Evolutionary conservation across 768 basidiomycete species (phyloP), one percentile per base, ranked within the genome.

Genomic region (Plicaturopsis crispa): DNA sequence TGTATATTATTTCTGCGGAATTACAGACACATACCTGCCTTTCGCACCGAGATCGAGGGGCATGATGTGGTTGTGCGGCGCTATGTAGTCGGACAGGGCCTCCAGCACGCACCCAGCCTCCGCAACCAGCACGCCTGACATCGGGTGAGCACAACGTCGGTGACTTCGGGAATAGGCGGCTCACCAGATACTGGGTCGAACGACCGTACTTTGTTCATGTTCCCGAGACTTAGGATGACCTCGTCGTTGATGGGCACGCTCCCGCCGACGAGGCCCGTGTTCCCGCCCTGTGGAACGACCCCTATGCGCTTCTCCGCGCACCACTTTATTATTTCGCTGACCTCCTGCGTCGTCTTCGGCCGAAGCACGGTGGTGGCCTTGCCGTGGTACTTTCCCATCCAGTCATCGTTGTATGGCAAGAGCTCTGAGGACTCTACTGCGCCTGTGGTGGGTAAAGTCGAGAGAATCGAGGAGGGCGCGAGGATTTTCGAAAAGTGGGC

Each of bases 211-310:
- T 73, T 71, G 52, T 76, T 79, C 78, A 99, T 78, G 52, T 85
- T 90, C 16, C 79, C 67, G 28, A 94, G 70, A 44, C 76, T 91
- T 36, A 99, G 64, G 36, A 99, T 72, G 45, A 98, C 60, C 60
- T 99, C 96, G 55, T 93, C 83, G 48, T 78, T 67, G 26, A 91
- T 56, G 0, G 96, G 94, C 8, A 94, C 85, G 45, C 92, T 80
- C 24, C 96, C 96, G 40, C 93, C 96, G 24, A 99, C 96, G 10
- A 99, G 75, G 12, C 96, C 96, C 0, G 96, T 99, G 64, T 99
- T 99, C 33, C 96, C 96, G 33, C 96, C 94, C 59, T 99, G 96
- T 2, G 96, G 96, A 2, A 96, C 92, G 38, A 98, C 75, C n/a
- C 81, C 82, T 30, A 99, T 84, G 39, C 75, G 71, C 40, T 78